Evolutionary conservation across 352 stramenopile genomes (phyloP), one percentile per base, ranked within the genome.

Genomic region (Pythium aristosporum): DNA sequence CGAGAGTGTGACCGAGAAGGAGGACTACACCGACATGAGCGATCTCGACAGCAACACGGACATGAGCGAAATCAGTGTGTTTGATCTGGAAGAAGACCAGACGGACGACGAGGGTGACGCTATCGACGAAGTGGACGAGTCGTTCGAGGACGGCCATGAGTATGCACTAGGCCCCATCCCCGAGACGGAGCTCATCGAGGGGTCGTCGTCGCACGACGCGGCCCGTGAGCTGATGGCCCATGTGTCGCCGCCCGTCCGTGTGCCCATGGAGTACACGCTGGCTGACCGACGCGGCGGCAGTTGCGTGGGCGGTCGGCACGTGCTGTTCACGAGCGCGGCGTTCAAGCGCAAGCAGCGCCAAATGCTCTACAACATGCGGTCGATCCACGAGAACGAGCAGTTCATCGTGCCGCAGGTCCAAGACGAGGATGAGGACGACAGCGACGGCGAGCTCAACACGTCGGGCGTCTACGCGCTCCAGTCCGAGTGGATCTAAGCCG

Each of bases 271-370:
- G 44, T 87, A 87, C 60, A 64, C 64, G 52, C 73, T 74, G 20
- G 71, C 83, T 34, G 80, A 89, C 55, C 75, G 78, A 41, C 65
- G 72, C 46, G 76, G 78, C 25, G 80, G 80, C 36, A 75, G 76
- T 32, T 82, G 67, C 4, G 78, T 89, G 39, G 75, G 73, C 5
- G 78, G 78, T 0, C 67, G 57, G 10, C 66, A 75, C 21, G 71
- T 89, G 49, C 53, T 87, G 0, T 89, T 85, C 58, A 89, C 78
- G n/a, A 78, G 76, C 48, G 69, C 70, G 12, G 79, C 67, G 0
- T 89, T 87, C 63, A 87, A 87, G 62, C 76, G 80, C 20, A 74
- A 77, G 52, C 65, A 68, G 47, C 68, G 78, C 51, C 73, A 78
- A 60, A 63, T 77, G 60, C 25, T 73, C 18, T 56, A 67, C 16